Conservation (phyloP, 176 grass and related monocot genomes). For the Oryza rufipogon region DNA sequence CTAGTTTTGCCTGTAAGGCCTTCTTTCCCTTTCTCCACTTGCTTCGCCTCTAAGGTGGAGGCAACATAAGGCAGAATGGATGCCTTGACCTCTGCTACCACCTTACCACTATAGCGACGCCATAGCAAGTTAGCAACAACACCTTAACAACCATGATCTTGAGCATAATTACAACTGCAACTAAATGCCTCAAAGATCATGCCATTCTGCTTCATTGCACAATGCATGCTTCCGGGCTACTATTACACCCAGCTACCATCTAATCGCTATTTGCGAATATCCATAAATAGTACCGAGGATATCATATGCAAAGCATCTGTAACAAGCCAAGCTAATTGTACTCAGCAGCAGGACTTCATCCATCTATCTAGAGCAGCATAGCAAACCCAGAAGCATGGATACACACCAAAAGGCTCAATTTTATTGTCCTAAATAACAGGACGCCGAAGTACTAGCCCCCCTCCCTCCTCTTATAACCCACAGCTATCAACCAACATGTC, state of each 20-base stretch:
- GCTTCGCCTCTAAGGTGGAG: too few relatives aligned
- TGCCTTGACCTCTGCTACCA: too few relatives aligned
- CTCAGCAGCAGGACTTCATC: not conserved
- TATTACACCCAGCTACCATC: not conserved
- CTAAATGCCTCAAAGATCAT: constrained; percentile 2
- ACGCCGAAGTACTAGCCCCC: not conserved
- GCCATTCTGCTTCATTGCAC: not conserved
- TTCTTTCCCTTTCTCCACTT: too few relatives aligned
- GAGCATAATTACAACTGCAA: constrained; percentile 21
- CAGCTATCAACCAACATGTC: not conserved
- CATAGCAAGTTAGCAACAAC: too few relatives aligned
- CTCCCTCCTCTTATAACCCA: too few relatives aligned
- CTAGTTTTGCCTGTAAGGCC: too few relatives aligned
- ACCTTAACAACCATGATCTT: not conserved
- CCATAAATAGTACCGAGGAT: not conserved
- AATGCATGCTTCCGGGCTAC: not conserved
- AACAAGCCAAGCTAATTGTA: constrained; percentile 25
- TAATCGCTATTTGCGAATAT: not conserved
- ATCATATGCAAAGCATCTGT: not conserved
- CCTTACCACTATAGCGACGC: too few relatives aligned
- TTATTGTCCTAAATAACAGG: constrained; percentile 12
- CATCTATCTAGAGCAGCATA: not conserved
- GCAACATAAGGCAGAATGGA: too few relatives aligned
- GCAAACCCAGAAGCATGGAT: not conserved
- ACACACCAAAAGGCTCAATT: not conserved